Evolutionary conservation across 345 rosid species (phyloP), one percentile per base, ranked within the genome.

Genomic region (Salix purpurea): DNA sequence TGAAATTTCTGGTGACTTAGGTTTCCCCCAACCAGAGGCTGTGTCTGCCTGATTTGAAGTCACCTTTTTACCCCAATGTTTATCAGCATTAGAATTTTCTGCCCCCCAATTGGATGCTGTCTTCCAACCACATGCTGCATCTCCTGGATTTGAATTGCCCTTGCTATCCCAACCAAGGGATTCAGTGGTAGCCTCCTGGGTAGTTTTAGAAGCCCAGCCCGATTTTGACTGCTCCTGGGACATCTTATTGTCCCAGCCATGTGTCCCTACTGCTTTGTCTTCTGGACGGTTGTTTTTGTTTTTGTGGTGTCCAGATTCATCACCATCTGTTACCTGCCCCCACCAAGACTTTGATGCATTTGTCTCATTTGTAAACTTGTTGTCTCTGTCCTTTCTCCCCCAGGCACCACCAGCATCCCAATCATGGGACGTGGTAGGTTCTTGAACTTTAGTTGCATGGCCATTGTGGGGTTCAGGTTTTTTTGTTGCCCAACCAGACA

Each of bases 401-500:
- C 86, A 85, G 72, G 66, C 76, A 66, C 65, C 50, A 61, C 64
- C 24, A 56, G 78, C 71, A 42, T 77, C 77, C 73, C 75, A 71
- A 46, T 76, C 67, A 28, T 46, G 16, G 52, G 77, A 39, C 48
- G 10, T 28, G 10, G 32, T 74, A 68, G 64, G 40, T 60, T 69
- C 62, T 56, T 60, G 69, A 40, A 7, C 73, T 73, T 46, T 46
- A 11, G 24, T 36, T 6, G 61, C 9, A 36, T 67, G 39, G n/a
- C 5, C 26, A 37, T 76, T 73, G 19, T 56, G 26, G 39, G 23
- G 26, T 72, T 76, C 79, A 34, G 64, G 10, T 61, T 76, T 75
- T 39, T 76, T 67, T 28, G 69, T 37, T 12, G 67, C 86, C 89
- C 85, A 85, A 36, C 76, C 72, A 30, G 84, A 86, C 84, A 76